These are phyloP conservation scores for Umbelopsis sp. DNA, from an alignment of 371 early-diverging fungal species.

Conservation along the genomic window DNA sequence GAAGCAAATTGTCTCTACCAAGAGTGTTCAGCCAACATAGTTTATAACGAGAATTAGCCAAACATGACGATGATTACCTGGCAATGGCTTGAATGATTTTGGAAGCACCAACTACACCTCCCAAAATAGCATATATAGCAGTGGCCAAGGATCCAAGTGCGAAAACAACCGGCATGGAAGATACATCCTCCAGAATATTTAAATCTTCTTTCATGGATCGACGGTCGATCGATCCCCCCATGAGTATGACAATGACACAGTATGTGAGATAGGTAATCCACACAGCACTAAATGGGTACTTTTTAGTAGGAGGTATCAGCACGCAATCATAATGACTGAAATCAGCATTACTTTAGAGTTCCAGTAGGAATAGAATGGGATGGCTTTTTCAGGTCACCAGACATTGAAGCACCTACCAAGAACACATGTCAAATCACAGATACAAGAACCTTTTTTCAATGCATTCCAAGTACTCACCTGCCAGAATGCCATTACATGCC, in stretches of 20 bases:
- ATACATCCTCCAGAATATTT: conserved; percentile 60
- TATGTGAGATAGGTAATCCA: conserved; percentile 56
- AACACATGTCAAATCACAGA: not conserved
- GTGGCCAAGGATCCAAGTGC: conserved; percentile 59
- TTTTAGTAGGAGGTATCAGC: not conserved
- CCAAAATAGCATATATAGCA: conserved; percentile 58
- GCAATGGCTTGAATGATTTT: conserved; percentile 69
- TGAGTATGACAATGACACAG: conserved; percentile 44
- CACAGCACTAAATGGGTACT: conserved; percentile 33
- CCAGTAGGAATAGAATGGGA: conserved; percentile 67
- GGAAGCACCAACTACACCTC: conserved; percentile 58
- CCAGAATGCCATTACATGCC: conserved; percentile 67
- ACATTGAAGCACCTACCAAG: conserved; percentile 58
- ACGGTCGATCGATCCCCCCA: conserved; percentile 59
- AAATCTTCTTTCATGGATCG: conserved; percentile 55
- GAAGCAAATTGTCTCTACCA: conserved; percentile 44
- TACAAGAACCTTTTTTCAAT: not conserved
- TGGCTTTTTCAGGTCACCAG: conserved; percentile 64
- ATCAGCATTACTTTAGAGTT: conserved; percentile 42
- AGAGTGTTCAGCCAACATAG: not conserved
- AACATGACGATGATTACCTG: conserved; percentile 41
- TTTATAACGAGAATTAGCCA: conserved; percentile 23
- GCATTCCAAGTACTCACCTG: conserved; percentile 32
- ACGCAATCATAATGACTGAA: too few relatives aligned
- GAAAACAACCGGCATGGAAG: conserved; percentile 43